A percentile compares a stretch with the other conserved stretches of the same genome.
These are phyloP conservation scores for Auriculariales sp. DNA, from an alignment of 768 basidiomycete genomes.

Conservation along the genomic window DNA sequence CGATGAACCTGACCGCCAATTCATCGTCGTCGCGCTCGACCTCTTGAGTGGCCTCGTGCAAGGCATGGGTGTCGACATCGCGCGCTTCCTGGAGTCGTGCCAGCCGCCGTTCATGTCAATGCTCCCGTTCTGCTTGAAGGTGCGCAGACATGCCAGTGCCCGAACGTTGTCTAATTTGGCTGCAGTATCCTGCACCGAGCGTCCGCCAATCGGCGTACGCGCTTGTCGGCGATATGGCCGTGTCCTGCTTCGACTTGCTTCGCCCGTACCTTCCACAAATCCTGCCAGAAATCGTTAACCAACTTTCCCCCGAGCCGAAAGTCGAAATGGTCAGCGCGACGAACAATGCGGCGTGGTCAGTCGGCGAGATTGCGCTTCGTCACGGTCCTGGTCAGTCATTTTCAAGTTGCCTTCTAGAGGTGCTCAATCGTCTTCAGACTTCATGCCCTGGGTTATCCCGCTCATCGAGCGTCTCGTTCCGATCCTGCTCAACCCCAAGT, in stretches of 20 bases:
- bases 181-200: slow-evolving; percentile 77
- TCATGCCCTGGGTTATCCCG: slow-evolving; percentile 82
- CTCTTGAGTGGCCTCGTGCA: slow-evolving; percentile 91
- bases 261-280: slow-evolving; percentile 77
- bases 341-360: slow-evolving; percentile 99
- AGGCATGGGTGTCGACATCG: slow-evolving; percentile 70
- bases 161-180: not conserved
- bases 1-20: slow-evolving; percentile 92
- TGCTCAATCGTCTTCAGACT: too few relatives aligned
- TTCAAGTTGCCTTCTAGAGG: slow-evolving; percentile 2
- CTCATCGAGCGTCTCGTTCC: slow-evolving; percentile 83
- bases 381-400: slow-evolving; percentile 56
- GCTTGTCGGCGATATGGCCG: slow-evolving; percentile 95
- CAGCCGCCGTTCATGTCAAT: slow-evolving; percentile 70
- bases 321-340: slow-evolving; percentile 91
- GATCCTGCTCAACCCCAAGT: slow-evolving; percentile 82
- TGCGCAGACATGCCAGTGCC: slow-evolving; percentile 6
- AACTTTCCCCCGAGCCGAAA: slow-evolving; percentile 87
- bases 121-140: slow-evolving; percentile 75
- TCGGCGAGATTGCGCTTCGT: slow-evolving; percentile 91
- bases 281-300: slow-evolving; percentile 77
- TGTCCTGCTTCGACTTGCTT: slow-evolving; percentile 82
- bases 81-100: slow-evolving; percentile 50
- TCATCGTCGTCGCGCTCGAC: slow-evolving; percentile 97
- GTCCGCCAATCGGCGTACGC: slow-evolving; percentile 96